Evolutionary conservation across 208 protist species (phyloP).

Genomic region (Tritrichomonas musculus): DNA sequence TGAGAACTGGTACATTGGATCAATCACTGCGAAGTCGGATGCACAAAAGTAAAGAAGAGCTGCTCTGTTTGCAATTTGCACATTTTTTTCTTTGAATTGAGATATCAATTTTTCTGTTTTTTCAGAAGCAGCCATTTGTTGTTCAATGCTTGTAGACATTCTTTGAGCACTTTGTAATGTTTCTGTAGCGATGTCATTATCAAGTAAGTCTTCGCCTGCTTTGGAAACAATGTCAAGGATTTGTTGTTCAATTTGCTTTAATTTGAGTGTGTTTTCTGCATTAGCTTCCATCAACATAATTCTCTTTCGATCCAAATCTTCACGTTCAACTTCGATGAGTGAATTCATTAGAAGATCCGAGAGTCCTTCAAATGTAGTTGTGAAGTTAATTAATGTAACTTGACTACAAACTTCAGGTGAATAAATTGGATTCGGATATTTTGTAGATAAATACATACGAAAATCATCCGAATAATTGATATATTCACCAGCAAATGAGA

Average conservation of each 20-base stretch:
- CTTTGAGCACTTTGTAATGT: slow-evolving; percentile 71
- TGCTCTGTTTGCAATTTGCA: slow-evolving; percentile 72
- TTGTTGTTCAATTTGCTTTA: slow-evolving; percentile 88
- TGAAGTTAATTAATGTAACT: slow-evolving; percentile 97
- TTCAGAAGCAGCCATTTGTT: slow-evolving; percentile 72
- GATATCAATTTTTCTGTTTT: slow-evolving; percentile 81
- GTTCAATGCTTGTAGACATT: slow-evolving; percentile 72
- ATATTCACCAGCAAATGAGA: not conserved
- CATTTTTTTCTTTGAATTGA: slow-evolving; percentile 74
- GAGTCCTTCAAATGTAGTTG: slow-evolving; percentile 88
- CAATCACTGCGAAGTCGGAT: slow-evolving; percentile 57
- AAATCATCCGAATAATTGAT: slow-evolving; percentile 74
- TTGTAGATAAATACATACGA: slow-evolving; percentile 90
- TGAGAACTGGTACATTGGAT: slow-evolving; percentile 56
- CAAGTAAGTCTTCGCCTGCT: slow-evolving; percentile 79
- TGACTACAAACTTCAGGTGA: slow-evolving; percentile 91
- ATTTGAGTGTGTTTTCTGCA: slow-evolving; percentile 93
- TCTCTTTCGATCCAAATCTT: slow-evolving; percentile 88
- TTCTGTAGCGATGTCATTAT: slow-evolving; percentile 88
- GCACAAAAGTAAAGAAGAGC: slow-evolving; percentile 82
- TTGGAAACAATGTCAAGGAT: slow-evolving; percentile 78
- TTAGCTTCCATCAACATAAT: slow-evolving; percentile 79
- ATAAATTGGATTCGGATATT: slow-evolving; percentile 94
- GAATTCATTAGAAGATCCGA: slow-evolving; percentile 94
- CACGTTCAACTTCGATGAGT: slow-evolving; percentile 90